phyloP scores from a whole-genome alignment of 2,329 filamentous ascomycete species.

The Claviceps cyperi region DNA sequence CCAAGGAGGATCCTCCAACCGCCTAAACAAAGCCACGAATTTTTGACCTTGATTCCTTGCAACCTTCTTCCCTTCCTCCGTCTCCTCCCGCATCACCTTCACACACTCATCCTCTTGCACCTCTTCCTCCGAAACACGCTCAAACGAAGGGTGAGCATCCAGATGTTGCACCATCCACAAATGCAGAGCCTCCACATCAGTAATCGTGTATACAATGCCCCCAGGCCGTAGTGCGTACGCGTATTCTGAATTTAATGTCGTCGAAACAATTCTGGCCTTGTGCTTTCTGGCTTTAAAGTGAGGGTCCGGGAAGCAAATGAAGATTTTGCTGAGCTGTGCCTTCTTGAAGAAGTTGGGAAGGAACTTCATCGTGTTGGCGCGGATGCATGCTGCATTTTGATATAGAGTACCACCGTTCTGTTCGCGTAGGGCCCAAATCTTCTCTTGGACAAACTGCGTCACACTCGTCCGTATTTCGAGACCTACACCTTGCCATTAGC shows the following conservation, averaged over 20 bases:
- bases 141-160: constrained; percentile 62
- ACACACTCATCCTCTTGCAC: constrained; percentile 58
- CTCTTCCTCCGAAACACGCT: constrained; percentile 55
- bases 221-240: constrained; percentile 74
- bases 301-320: constrained; percentile 95
- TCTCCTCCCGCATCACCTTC: constrained; percentile 62
- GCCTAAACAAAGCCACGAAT: constrained; percentile 76
- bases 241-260: constrained; percentile 82
- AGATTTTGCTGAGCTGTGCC: constrained; percentile 73
- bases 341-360: constrained; percentile 91
- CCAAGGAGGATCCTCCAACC: constrained; percentile 70
- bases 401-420: constrained; percentile 48
- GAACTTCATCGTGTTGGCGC: constrained; percentile 98
- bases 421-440: constrained; percentile 65
- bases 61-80: constrained; percentile 96
- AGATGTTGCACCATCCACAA: constrained; percentile 88
- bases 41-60: constrained; percentile 79
- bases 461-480: constrained; percentile 89
- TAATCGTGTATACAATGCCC: constrained; percentile 89
- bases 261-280: constrained; percentile 86
- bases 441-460: constrained; percentile 77
- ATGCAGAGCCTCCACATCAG: constrained; percentile 89
- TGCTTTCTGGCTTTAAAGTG: constrained; percentile 97
- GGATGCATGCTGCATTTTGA: constrained; percentile 77
- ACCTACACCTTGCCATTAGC: constrained; percentile 31